Evolutionary conservation across 2,329 filamentous ascomycete genomes (phyloP), one percentile per base, ranked within the genome.

Genomic region (Chaetomium sp.): DNA sequence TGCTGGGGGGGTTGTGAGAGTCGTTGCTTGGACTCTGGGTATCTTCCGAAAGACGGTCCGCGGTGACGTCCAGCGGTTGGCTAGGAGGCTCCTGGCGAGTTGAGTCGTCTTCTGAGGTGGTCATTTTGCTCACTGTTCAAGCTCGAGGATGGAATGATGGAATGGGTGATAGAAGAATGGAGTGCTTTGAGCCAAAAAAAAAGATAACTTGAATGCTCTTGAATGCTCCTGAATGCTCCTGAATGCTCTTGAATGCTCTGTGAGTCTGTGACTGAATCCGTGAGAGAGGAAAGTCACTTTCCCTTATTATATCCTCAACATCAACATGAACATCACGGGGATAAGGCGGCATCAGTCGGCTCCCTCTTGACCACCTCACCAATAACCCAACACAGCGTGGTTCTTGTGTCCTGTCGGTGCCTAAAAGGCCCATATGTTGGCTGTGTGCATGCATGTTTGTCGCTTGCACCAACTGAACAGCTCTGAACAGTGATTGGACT

Each of bases 321-420:
- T 51, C 21, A 27, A 16, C n/a, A 51, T 51, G 21, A 23, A 51
- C 25, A 25, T 51, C 21, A 12, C 21, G 3, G 21, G 8, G n/a
- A 19, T 16, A n/a, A 8, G 19, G n/a, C 38, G 16, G 38, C 16
- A 42, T 42, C 38, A 42, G 16, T n/a, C 38, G 38, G 38, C 16
- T n/a, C 21, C 49, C 21, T 50, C 21, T 16, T 21, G 13, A 8
- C 12, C 47, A 25, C 6, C 21, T 4, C 21, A 50, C 21, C 49
- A 51, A 51, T 13, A 23, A 25, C 49, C 21, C 49, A 51, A 51
- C 21, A 16, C 49, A 27, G 49, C 21, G 49, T 25, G 49, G 21
- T 27, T 27, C 49, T 51, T 51, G 49, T 51, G 49, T 51, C 49
- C 49, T 51, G 23, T 19, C 49, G 49, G 49, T 51, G 49, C 49